Conservation (phyloP, 768 basidiomycete species). For the Thelephora aurantiotincta region DNA sequence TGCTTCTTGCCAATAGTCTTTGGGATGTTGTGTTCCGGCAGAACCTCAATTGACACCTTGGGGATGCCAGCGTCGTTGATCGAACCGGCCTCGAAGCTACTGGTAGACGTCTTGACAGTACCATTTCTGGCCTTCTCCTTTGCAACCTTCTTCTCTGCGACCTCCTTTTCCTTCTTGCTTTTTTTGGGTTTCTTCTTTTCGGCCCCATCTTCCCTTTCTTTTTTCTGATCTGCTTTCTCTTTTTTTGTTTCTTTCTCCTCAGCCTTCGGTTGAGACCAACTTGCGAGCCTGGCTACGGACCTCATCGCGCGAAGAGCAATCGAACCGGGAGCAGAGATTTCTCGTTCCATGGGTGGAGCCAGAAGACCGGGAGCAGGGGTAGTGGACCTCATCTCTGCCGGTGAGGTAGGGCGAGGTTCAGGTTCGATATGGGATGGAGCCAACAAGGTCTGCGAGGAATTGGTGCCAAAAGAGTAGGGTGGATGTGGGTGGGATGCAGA, state of each 20-base stretch:
- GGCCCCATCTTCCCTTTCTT: constrained; percentile 23
- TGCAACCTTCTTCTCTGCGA: constrained; percentile 3
- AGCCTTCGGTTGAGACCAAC: constrained; percentile 45
- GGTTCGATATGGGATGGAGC: neutral
- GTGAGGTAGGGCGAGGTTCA: neutral
- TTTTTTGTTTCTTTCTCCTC: constrained; percentile 18
- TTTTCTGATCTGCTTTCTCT: constrained; percentile 12
- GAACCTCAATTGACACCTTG: constrained; percentile 1
- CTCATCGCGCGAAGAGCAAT: constrained; percentile 68
- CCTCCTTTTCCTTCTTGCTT: constrained; percentile 19
- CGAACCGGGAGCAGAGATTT: constrained; percentile 28
- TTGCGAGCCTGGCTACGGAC: constrained; percentile 55
- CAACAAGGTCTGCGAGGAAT: constrained; percentile 7
- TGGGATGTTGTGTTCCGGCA: constrained; percentile 9
- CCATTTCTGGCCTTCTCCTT: constrained; percentile 17
- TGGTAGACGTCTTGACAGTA: constrained; percentile 32
- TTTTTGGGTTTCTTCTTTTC: constrained; percentile 24
- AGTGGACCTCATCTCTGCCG: neutral
- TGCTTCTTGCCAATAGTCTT: constrained; percentile 35
- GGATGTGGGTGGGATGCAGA: constrained; percentile 9
- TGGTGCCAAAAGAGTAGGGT: constrained; percentile 8
- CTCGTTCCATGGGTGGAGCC: constrained; percentile 7
- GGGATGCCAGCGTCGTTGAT: constrained; percentile 21
- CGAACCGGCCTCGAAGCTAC: constrained; percentile 57
- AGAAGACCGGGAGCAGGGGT: neutral